Base-by-base conservation (phyloP, 1,139 yeast species). In the Kurtzmaniella quercitrusa region DNA sequence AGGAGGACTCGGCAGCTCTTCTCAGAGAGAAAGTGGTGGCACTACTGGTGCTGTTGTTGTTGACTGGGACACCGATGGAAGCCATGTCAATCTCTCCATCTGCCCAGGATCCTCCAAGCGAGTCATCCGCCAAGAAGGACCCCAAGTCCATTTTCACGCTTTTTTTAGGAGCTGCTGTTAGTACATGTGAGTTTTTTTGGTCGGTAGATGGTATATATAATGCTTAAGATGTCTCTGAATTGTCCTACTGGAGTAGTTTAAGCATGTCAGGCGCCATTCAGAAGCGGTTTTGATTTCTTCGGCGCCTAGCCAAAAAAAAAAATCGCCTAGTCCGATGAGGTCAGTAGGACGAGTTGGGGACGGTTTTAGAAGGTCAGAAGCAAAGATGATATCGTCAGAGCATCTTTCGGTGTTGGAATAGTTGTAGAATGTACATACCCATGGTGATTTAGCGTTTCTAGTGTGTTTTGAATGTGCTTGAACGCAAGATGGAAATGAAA, bases 51-150 rank as follows among this genome's bases (percentile, higher is more conserved):
- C n/a, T 27, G 31, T 4, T 27, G 34, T 34, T 34, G 14, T 19
- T n/a, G 18, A 68, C 62, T 19, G 77, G 76, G 16, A 76, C 77
- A 37, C 78, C 77, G 47, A 78, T 77, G 17, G 82, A 74, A 29
- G 73, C 66, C 59, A 78, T 66, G 53, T 78, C 82, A 42, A 78
- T 74, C 55, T 77, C 82, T 52, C 76, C 81, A 49, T 78, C 83
- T 18, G 82, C 82, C 83, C 83, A 78, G 39, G 79, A 73, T 47
- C 74, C 63, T 36, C 78, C 78, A 48, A 70, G 63, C 41, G 75
- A 56, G 42, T 71, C 73, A 57, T 73, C 77, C 53, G 77, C 74
- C 56, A 72, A 69, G 61, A 73, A 73, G 53, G 75, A 66, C 52
- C 77, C 75, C 58, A 73, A 68, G 65, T 73, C 77, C 78, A 73